Evolutionary conservation across 371 early-diverging fungal genomes (phyloP).

Genomic region (Rhizopus stolonifer): DNA sequence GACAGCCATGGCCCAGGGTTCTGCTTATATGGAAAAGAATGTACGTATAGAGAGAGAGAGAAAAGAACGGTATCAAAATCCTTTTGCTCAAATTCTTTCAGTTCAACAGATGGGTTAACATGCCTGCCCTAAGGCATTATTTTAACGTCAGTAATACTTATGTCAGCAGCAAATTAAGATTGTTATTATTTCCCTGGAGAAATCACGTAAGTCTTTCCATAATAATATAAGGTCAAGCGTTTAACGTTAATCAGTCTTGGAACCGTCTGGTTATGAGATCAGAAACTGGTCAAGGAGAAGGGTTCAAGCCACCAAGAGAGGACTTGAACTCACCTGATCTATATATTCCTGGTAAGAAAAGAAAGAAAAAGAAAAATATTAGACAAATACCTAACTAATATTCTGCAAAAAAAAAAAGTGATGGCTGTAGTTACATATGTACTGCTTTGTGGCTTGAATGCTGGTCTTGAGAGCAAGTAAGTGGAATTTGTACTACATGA

Average conservation of each 20-base stretch:
- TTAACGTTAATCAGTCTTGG: conserved; percentile 66
- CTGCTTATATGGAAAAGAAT: conserved; percentile 90
- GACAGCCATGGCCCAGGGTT: conserved; percentile 86
- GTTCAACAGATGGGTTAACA: conserved; percentile 84
- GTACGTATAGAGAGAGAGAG: conserved; percentile 46
- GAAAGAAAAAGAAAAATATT: background rate
- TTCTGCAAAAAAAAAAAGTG: conserved; percentile 45
- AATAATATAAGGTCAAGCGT: conserved; percentile 46
- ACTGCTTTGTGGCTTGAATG: conserved; percentile 77
- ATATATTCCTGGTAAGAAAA: conserved; percentile 86
- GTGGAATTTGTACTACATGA: conserved; percentile 8
- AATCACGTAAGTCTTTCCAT: conserved; percentile 68
- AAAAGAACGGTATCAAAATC: background rate
- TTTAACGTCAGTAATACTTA: conserved; percentile 96
- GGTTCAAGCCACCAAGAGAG: conserved; percentile 84
- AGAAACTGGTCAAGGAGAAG: conserved; percentile 86
- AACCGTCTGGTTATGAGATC: conserved; percentile 72
- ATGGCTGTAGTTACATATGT: conserved; percentile 97
- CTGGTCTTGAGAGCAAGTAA: conserved; percentile 65
- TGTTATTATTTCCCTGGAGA: conserved; percentile 95
- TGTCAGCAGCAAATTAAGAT: conserved; percentile 83
- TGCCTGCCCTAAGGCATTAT: conserved; percentile 87
- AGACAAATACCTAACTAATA: no score
- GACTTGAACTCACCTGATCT: conserved; percentile 96
- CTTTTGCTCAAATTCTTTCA: conserved; percentile 21